Conservation (phyloP, 2,329 filamentous ascomycete genomes). For the Penicillium sp. region DNA sequence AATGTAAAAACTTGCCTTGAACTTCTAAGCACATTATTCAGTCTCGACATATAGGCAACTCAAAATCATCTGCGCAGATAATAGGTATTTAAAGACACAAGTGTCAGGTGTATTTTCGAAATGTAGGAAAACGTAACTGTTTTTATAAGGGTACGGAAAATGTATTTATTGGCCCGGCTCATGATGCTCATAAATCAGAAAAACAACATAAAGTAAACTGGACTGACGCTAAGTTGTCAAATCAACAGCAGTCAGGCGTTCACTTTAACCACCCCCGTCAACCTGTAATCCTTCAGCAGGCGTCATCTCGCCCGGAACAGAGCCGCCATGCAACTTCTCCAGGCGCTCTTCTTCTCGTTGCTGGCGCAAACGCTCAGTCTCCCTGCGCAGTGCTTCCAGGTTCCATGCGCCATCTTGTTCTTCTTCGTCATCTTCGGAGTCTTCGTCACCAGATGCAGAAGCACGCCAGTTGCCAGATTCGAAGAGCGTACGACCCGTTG, state of each 20-base stretch:
- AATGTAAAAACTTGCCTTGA: too few relatives aligned
- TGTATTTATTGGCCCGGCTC: background rate
- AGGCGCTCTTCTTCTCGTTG: constrained; percentile 74
- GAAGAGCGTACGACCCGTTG: constrained; percentile 90
- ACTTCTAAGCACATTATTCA: background rate
- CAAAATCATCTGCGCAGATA: too few relatives aligned
- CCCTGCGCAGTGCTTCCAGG: constrained; percentile 72
- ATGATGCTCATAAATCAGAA: constrained; percentile 5
- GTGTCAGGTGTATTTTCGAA: background rate
- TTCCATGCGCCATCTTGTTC: constrained; percentile 65
- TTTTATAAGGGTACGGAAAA: background rate
- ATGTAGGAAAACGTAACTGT: background rate
- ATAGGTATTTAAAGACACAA: background rate
- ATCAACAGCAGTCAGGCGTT: background rate
- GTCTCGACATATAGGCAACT: background rate
- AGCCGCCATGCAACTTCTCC: constrained; percentile 30
- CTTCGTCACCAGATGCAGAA: constrained; percentile 55
- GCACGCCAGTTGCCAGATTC: constrained; percentile 88
- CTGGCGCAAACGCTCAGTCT: constrained; percentile 73
- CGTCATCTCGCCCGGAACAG: background rate
- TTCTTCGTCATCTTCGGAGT: constrained; percentile 42
- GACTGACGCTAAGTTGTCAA: background rate
- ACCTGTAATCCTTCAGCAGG: constrained; percentile 3
- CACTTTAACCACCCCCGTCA: constrained; percentile 8
- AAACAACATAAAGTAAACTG: background rate